A percentile compares a stretch with the other conserved stretches of the same genome.
These are phyloP conservation scores for Vararia minispora DNA, from an alignment of 768 basidiomycete species.

Conservation along the genomic window DNA sequence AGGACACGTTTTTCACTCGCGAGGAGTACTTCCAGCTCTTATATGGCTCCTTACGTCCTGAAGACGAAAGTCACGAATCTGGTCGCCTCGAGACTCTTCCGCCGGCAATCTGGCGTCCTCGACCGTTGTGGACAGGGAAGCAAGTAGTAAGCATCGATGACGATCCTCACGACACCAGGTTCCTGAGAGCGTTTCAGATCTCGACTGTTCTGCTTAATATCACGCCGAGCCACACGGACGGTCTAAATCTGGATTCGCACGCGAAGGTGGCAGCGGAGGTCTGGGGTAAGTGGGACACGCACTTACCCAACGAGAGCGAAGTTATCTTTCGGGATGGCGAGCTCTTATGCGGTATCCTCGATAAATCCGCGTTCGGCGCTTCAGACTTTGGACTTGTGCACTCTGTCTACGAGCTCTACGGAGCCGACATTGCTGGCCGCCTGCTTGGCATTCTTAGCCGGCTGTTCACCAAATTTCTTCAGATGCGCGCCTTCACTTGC, in stretches of 20 bases:
- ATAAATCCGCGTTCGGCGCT: slow-evolving; percentile 96
- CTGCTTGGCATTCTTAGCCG: slow-evolving; percentile 90
- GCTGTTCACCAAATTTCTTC: slow-evolving; percentile 93
- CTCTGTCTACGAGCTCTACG: slow-evolving; percentile 93
- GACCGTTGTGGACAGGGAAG: slow-evolving; percentile 93
- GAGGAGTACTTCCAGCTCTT: slow-evolving; percentile 95
- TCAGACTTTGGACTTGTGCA: slow-evolving; percentile 94
- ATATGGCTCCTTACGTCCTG: slow-evolving; percentile 86
- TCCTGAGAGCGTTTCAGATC: slow-evolving; percentile 42
- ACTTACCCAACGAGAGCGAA: no score
- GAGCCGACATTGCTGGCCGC: slow-evolving; percentile 78
- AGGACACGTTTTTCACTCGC: slow-evolving; percentile 88
- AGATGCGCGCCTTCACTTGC: slow-evolving; percentile 95
- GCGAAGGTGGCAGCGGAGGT: slow-evolving; percentile 83
- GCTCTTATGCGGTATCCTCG: slow-evolving; percentile 85
- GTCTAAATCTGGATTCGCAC: slow-evolving; percentile 75
- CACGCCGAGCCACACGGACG: slow-evolving; percentile 66
- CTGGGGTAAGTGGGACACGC: slow-evolving; percentile 67
- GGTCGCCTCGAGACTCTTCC: slow-evolving; percentile 72
- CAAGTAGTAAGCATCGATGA: slow-evolving; percentile 86
- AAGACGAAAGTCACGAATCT: slow-evolving; percentile 41
- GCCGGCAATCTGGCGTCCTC: slow-evolving; percentile 87
- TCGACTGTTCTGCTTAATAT: slow-evolving; percentile 91
- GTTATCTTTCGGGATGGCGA: slow-evolving; percentile 91
- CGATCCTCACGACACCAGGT: neutral